Evolutionary conservation across 2,329 filamentous ascomycete genomes (phyloP), one percentile per base, ranked within the genome.

Genomic region (Hypocrella siamensis): DNA sequence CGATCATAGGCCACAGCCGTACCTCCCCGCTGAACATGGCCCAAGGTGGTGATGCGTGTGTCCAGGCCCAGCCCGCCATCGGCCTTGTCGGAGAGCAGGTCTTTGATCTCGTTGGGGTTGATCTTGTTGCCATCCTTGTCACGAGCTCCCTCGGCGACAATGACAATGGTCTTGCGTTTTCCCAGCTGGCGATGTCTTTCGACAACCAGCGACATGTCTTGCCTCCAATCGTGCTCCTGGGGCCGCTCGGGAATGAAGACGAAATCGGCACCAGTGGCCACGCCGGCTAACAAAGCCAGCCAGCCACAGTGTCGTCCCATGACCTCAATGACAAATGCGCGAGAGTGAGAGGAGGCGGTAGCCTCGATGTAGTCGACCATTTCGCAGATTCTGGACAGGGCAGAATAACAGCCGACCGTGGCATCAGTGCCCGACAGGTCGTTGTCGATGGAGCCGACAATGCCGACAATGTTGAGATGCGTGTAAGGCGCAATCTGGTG

Each of bases 241-340:
- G 90, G 90, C 52, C 86, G 85, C 58, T 98, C 90, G 0, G 90
- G 90, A 41, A 94, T 88, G 56, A 98, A 96, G 45, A 96, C 73
- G 57, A 92, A 98, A 56, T 98, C 90, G 12, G 90, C 86, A 31
- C 88, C 90, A 1, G 84, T 93, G 36, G 83, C 86, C 37, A 98
- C 86, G 47, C 86, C 88, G 11, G 88, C 80, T 79, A 96, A 94
- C 38, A 98, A 68, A 26, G 90, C 90, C 39, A 98, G 66, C 90
- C 90, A 98, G 39, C 90, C 90, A 53, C 90, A 98, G 58, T 98
- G 88, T 37, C 90, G 72, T 31, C 90, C 90, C 90, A 98, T 98
- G 47, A 98, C 90, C 56, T 94, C 90, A 39, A 98, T 81, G 35
- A 98, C 86, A 55, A 98, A 98, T 25, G 90, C 90, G 45, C 90